Evolutionary conservation across 805 yeast genomes (phyloP), one percentile per base, ranked within the genome.

Genomic region (Cyberlindnera sargentensis): DNA sequence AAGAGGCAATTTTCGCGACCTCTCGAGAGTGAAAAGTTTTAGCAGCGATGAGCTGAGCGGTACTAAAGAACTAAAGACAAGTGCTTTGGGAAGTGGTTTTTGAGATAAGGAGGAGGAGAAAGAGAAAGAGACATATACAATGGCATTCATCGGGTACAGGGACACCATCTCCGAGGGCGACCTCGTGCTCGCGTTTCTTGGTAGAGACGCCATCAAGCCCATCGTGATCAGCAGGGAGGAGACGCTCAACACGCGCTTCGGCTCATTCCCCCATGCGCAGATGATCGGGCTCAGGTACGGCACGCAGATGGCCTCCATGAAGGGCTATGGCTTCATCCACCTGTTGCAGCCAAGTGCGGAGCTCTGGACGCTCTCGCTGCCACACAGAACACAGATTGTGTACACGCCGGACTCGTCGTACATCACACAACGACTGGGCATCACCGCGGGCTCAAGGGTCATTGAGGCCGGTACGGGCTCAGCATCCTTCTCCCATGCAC

Each of bases 391-490:
- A 0, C 99, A 93, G 67, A 93, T 93, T 51, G 98, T 93, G 1
- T 93, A 93, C 61, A 85, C 97, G 0, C 95, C 95, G 8, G 99
- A 93, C 62, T 84, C 96, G 3, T 78, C 95, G 28, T 93, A 87
- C 56, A 89, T 93, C 43, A 76, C 86, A 49, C 96, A 91, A 61
- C 68, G 96, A 55, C 67, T 93, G 49, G 74, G 78, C 37, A 80
- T 93, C 43, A 70, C 76, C 20, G 78, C 86, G 10, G 90, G 91
- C 1, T 74, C 88, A 1, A 67, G 78, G 46, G 95, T 93, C 9
- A 82, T 93, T 38, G 99, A 93, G 66, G 96, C 98, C 1, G 99
- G 99, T 32, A 93, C 99, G 0, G 99, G 99, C 0, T 85, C 96
- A 6, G 99, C 95, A 0, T 88, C 96, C 1, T 87, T 93, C 58